A percentile compares a stretch with the other conserved stretches of the same genome.
These are phyloP conservation scores for Leishmania guyanensis DNA, from an alignment of 208 protist species.

Conservation along the genomic window DNA sequence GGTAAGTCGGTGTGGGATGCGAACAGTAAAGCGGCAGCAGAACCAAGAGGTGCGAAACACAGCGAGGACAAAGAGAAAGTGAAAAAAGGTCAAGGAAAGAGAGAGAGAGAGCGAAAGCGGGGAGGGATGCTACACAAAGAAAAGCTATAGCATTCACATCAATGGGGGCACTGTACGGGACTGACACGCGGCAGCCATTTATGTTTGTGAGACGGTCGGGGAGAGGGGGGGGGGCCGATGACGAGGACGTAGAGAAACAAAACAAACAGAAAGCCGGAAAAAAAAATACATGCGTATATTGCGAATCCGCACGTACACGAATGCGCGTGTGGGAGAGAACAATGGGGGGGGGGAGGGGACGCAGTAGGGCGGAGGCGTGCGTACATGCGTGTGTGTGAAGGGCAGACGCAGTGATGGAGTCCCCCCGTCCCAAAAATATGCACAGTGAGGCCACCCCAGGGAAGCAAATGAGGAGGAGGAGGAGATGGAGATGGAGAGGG, in stretches of 20 bases:
- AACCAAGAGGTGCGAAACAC: background rate
- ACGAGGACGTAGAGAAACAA: background rate
- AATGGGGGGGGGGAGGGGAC: background rate
- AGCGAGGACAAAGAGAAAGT: slow-evolving; percentile 1
- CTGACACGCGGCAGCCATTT: background rate
- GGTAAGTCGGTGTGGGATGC: background rate
- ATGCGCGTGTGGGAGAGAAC: background rate
- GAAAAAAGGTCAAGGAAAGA: background rate
- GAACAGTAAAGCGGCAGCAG: background rate
- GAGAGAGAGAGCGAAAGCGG: background rate
- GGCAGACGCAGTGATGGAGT: background rate
- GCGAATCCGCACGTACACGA: background rate
- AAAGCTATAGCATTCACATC: background rate
- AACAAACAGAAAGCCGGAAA: background rate
- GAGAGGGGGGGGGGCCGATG: background rate
- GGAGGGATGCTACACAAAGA: background rate
- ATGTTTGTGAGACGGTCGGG: background rate
- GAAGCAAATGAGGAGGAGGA: background rate
- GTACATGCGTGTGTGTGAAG: background rate
- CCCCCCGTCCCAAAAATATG: background rate
- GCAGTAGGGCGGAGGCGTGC: background rate
- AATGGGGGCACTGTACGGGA: background rate
- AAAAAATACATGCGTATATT: background rate
- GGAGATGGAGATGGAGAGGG: background rate
- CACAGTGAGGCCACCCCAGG: background rate